Base-by-base conservation (phyloP, 106 monocot species). In the Gastrodia elata region DNA sequence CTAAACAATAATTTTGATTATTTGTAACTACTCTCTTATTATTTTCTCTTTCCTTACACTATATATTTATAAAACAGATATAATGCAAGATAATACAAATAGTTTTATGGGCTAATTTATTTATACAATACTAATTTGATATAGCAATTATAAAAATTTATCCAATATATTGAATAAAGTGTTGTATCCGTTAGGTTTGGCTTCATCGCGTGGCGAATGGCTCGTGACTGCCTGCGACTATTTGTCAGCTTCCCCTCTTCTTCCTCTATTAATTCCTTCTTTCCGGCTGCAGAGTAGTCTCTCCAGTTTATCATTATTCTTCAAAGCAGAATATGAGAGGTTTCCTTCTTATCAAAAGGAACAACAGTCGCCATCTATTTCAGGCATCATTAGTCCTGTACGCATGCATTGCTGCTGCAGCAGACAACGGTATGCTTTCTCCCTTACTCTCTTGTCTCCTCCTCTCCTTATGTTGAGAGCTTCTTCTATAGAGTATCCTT, bases 151-250 rank as follows among this genome's bases (percentile, higher is more conserved):
- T n/a, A n/a, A n/a, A n/a, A n/a, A n/a, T n/a, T n/a, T n/a, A n/a
- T n/a, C n/a, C n/a, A n/a, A n/a, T n/a, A n/a, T n/a, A n/a, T n/a
- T n/a, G n/a, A n/a, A n/a, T n/a, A n/a, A n/a, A n/a, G n/a, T n/a
- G n/a, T n/a, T n/a, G n/a, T n/a, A n/a, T n/a, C n/a, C n/a, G n/a
- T n/a, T n/a, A n/a, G n/a, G n/a, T n/a, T n/a, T n/a, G n/a, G n/a
- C n/a, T n/a, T n/a, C n/a, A n/a, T 22, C 22, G 22, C n/a, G 7
- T 52, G 20, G 22, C 18, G 61, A 61, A 61, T 61, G 10, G 30
- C 61, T 61, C 61, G 52, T 52, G 52, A 61, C 61, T 28, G 28
- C 30, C 32, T 61, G 61, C 30, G 61, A 61, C 61, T n/a, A 32
- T 15, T 61, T 61, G 61, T 7, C 61, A 11, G 30, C 30, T 61